Conservation (phyloP, 768 basidiomycete species). For the Mycena vulgaris region DNA sequence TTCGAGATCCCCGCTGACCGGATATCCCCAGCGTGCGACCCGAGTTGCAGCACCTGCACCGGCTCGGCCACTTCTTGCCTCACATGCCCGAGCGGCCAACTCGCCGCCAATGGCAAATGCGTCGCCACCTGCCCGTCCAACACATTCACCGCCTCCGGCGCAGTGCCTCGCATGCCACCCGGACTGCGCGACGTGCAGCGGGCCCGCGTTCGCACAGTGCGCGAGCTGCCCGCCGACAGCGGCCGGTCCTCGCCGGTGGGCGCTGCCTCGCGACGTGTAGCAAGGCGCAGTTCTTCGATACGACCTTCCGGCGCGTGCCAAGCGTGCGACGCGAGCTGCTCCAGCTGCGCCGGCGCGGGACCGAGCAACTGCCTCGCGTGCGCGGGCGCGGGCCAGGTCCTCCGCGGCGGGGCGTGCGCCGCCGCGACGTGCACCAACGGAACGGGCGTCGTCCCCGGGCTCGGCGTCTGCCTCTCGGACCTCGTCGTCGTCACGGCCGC, state of each 20-base stretch:
- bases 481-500: slow-evolving; percentile 69
- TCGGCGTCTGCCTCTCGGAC: slow-evolving; percentile 87
- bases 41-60: slow-evolving; percentile 80
- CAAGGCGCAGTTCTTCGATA: slow-evolving; percentile 81
- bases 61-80: slow-evolving; percentile 81
- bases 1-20: background rate
- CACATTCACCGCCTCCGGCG: slow-evolving; percentile 74
- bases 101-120: slow-evolving; percentile 83
- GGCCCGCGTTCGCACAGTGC: slow-evolving; percentile 86
- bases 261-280: slow-evolving; percentile 86
- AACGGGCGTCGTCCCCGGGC: slow-evolving; percentile 72
- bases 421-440: slow-evolving; percentile 72
- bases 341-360: slow-evolving; percentile 83
- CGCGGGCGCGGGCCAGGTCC: slow-evolving; percentile 71
- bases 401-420: slow-evolving; percentile 77
- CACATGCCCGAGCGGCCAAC: slow-evolving; percentile 75
- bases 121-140: slow-evolving; percentile 82
- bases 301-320: slow-evolving; percentile 74
- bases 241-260: slow-evolving; percentile 82
- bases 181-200: slow-evolving; percentile 88
- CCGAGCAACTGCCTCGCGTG: slow-evolving; percentile 82
- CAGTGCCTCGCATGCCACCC: slow-evolving; percentile 87
- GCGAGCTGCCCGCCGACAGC: slow-evolving; percentile 74
- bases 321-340: slow-evolving; percentile 82
- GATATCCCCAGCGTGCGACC: slow-evolving; percentile 68